These are phyloP conservation scores for Candida schatavii DNA, from an alignment of 805 yeast species.

Conservation along the genomic window DNA sequence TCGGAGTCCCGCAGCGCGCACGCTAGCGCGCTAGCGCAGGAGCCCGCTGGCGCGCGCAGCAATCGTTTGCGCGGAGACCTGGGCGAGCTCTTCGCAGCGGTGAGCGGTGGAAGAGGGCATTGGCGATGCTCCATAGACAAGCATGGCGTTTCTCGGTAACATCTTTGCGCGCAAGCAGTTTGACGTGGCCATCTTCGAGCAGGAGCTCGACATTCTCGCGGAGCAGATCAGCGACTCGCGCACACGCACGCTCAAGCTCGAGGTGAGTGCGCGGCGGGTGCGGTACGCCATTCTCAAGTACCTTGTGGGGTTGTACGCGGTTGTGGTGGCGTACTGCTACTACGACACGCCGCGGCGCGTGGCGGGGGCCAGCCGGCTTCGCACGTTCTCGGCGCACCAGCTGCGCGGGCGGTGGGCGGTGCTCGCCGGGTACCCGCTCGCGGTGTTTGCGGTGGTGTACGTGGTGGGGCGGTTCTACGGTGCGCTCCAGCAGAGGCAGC, in stretches of 20 bases:
- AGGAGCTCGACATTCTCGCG: conserved; percentile 28
- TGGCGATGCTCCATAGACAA: background rate
- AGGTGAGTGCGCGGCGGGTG: conserved; percentile 12
- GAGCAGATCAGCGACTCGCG: conserved; percentile 25
- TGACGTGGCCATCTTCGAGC: conserved; percentile 31
- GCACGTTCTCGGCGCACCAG: conserved; percentile 25
- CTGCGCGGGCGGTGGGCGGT: conserved; percentile 15
- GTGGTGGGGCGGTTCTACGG: conserved; percentile 18
- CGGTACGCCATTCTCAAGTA: conserved; percentile 15
- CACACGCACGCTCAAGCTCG: conserved; percentile 22
- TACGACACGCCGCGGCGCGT: conserved; percentile 14
- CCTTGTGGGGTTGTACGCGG: conserved; percentile 19
- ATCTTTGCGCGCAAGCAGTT: conserved; percentile 26
- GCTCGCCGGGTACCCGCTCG: conserved; percentile 23
- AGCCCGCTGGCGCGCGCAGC: too few species aligned
- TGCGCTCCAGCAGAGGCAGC: conserved; percentile 11
- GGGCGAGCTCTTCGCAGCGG: background rate
- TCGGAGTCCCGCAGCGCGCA: too few species aligned
- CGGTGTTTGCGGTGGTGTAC: conserved; percentile 16
- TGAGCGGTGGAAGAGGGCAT: background rate
- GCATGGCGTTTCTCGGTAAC: conserved; percentile 20
- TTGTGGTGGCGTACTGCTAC: conserved; percentile 21
- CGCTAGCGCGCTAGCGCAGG: too few species aligned
- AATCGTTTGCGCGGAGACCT: background rate
- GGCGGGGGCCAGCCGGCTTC: conserved; percentile 16